Evolutionary conservation across 495 filamentous ascomycete genomes (phyloP).

Genomic region (Chaetomidium leptoderma): DNA sequence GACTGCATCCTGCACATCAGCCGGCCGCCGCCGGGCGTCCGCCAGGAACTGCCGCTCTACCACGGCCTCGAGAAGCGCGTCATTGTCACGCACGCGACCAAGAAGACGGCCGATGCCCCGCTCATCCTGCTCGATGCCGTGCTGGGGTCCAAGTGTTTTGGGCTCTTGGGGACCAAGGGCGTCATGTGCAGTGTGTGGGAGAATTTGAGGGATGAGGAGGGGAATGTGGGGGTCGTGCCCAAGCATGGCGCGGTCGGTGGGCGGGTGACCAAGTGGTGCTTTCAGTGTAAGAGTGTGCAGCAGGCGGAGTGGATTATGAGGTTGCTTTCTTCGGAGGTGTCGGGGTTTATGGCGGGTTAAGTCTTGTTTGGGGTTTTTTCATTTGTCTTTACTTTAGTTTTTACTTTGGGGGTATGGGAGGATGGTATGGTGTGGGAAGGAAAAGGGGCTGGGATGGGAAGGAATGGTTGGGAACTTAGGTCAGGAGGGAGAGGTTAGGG

Average conservation of each 20-base stretch:
- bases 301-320: constrained; percentile 46
- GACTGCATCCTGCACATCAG: constrained; percentile 77
- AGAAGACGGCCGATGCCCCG: constrained; percentile 59
- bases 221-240: constrained; percentile 60
- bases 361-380: background rate
- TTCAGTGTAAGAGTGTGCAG: constrained; percentile 55
- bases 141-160: constrained; percentile 77
- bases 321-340: constrained; percentile 44
- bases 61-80: constrained; percentile 76
- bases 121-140: constrained; percentile 76
- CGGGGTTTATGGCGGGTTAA: constrained; percentile 32
- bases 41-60: constrained; percentile 48
- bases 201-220: constrained; percentile 66
- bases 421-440: background rate
- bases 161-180: constrained; percentile 73
- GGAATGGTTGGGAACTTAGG: background rate
- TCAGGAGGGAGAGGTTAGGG: background rate
- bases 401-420: background rate
- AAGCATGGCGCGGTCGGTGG: constrained; percentile 69
- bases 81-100: constrained; percentile 54
- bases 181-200: constrained; percentile 87
- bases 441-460: background rate
- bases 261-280: constrained; percentile 73
- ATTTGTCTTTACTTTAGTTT: background rate
- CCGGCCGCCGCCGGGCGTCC: constrained; percentile 56